A percentile compares a stretch with the other conserved stretches of the same genome.
Conservation (phyloP, 169 alveolate species). For the Cryptosporidium xiaoi region DNA sequence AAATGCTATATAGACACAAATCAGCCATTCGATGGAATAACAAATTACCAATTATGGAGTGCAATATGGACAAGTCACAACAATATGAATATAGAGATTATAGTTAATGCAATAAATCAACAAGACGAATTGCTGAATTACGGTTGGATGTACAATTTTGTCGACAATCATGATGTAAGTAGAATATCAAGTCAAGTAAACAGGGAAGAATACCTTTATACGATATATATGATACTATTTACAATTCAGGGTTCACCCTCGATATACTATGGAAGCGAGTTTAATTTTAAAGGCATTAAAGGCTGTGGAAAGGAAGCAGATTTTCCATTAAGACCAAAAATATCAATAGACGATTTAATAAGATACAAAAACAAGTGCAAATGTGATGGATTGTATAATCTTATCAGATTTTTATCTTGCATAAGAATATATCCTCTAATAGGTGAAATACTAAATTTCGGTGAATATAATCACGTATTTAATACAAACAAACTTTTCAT, state of each 20-base stretch:
- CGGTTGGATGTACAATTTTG: slow-evolving; percentile 69
- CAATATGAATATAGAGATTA: slow-evolving; percentile 4
- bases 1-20: background rate
- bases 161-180: slow-evolving; percentile 67
- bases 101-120: slow-evolving; percentile 3
- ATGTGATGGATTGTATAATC: slow-evolving; percentile 29
- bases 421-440: slow-evolving; percentile 28
- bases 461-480: slow-evolving; percentile 1
- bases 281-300: slow-evolving; percentile 60
- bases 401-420: slow-evolving; percentile 19
- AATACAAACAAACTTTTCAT: slow-evolving; percentile 28
- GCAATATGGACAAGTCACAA: slow-evolving; percentile 58
- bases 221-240: slow-evolving; percentile 40
- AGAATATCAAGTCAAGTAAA: slow-evolving; percentile 59
- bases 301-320: slow-evolving; percentile 48
- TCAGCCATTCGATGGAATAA: slow-evolving; percentile 64
- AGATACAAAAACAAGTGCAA: background rate
- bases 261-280: slow-evolving; percentile 68
- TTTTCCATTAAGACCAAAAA: slow-evolving; percentile 51
- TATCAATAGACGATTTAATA: slow-evolving; percentile 26
- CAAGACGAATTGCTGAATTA: slow-evolving; percentile 10
- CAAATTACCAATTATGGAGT: slow-evolving; percentile 59
- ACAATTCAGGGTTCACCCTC: slow-evolving; percentile 57
- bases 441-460: slow-evolving; percentile 12
- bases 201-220: slow-evolving; percentile 19